A percentile compares a stretch with the other conserved stretches of the same genome.
Conservation (phyloP, 768 basidiomycete genomes). For the Dacryopinax primogenitus region DNA sequence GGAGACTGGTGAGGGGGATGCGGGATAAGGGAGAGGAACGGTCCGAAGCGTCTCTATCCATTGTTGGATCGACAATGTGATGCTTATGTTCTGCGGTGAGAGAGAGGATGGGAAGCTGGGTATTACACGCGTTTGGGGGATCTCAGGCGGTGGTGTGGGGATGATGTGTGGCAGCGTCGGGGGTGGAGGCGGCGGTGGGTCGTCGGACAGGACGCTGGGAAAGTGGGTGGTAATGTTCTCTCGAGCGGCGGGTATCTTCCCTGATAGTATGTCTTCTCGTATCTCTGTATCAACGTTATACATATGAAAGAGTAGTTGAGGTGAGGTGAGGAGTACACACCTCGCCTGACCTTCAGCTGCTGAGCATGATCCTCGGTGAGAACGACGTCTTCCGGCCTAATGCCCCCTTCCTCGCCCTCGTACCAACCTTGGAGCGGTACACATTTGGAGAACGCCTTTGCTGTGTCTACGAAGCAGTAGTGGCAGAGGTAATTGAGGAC, state of each 20-base stretch:
- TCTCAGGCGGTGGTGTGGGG: background rate
- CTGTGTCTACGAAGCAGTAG: conserved; percentile 3
- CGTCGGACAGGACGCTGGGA: background rate
- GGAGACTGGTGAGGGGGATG: background rate
- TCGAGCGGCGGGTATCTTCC: background rate
- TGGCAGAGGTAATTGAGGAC: conserved; percentile 2
- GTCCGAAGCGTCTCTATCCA: background rate
- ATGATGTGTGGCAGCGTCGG: background rate
- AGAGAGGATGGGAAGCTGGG: background rate
- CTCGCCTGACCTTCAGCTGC: background rate
- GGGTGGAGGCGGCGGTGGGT: background rate
- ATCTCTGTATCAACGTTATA: background rate
- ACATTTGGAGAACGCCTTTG: background rate
- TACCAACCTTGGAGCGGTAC: conserved; percentile 1
- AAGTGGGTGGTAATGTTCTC: background rate
- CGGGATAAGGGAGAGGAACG: background rate
- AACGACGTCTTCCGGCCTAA: background rate
- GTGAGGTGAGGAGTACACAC: background rate
- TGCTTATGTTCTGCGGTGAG: background rate
- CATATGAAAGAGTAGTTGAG: background rate
- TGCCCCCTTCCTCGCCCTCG: background rate
- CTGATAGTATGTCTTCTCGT: background rate
- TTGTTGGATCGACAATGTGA: background rate
- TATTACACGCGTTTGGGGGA: background rate
- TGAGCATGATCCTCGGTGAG: background rate